Base-by-base conservation (phyloP, 2,329 filamentous ascomycete species). In the Trichoderma simmonsii region DNA sequence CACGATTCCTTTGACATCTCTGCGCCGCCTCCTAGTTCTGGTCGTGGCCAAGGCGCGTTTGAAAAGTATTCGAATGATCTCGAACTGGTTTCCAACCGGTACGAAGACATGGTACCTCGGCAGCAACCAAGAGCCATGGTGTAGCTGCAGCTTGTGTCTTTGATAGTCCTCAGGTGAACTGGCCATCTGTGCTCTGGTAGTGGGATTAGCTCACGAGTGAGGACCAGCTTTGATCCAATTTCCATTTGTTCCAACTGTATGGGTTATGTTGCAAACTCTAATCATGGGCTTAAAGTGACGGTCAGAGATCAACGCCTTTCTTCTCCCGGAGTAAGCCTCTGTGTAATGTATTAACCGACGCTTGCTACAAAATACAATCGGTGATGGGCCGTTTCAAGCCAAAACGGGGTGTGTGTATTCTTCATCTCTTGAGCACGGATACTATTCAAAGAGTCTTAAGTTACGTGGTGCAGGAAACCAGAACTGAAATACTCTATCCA, bases 91-190 rank as follows among this genome's bases (percentile, higher is more conserved):
- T 83, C 86, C 4, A 83, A 85, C 72, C 83, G 86, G 56, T 89
- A 89, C 74, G 87, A 89, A 78, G 87, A 89, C 74, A 87, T 89
- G 86, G 76, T 86, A 26, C 86, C 86, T 32, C 81, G 86, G 59
- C 82, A 84, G 72, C 82, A 85, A 61, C 87, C 88, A 12, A 81
- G 83, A 77, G 82, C 79, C 18, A 81, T 84, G 79, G 81, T 85
- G 11, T 84, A 72, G 77, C 30, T 63, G 51, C 30, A 56, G 21
- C 24, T 57, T 18, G 12, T 70, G 61, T 24, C 62, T 34, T 30
- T 65, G 43, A 28, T 32, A 54, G 48, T 60, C 43, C 54, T 65
- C 69, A 59, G n/a, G 11, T n/a, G 51, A 32, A 34, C n/a, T 59
- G 24, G 71, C 65, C 34, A 70, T 72, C 71, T 72, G 60, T 54